Conservation (phyloP, 2,329 filamentous ascomycete genomes). For the Clarireedia paspali region DNA sequence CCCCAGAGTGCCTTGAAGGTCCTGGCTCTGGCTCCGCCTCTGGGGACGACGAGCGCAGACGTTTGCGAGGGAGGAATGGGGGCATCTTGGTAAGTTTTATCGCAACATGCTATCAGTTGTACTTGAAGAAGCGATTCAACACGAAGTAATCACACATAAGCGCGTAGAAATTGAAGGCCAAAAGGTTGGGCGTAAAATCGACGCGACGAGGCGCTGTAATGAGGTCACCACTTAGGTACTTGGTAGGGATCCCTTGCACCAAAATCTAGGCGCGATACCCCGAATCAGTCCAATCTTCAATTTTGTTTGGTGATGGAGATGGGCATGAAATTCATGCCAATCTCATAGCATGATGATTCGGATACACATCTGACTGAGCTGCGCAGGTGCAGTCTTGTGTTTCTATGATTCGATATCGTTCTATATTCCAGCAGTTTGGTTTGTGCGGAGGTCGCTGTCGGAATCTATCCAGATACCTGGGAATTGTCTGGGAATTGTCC, state of each 20-base stretch:
- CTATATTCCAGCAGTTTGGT: neutral
- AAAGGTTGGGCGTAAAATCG: neutral
- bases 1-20: neutral
- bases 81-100: constrained; percentile 44
- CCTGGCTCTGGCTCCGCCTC: constrained; percentile 25
- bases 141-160: neutral
- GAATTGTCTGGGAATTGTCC: neutral
- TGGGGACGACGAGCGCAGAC: constrained; percentile 44
- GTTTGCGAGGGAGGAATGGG: constrained; percentile 60
- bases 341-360: no score
- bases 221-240: neutral
- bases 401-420: no score
- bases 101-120: neutral
- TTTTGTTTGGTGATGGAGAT: no score
- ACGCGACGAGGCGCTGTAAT: neutral
- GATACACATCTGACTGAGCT: no score
- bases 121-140: neutral
- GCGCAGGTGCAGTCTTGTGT: no score
- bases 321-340: no score
- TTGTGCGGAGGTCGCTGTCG: neutral
- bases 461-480: neutral
- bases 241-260: neutral
- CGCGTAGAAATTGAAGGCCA: neutral
- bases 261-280: no score
- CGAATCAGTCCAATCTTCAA: no score